phyloP scores from a whole-genome alignment of 1,139 yeast species.

The Pneumocystis murina region DNA sequence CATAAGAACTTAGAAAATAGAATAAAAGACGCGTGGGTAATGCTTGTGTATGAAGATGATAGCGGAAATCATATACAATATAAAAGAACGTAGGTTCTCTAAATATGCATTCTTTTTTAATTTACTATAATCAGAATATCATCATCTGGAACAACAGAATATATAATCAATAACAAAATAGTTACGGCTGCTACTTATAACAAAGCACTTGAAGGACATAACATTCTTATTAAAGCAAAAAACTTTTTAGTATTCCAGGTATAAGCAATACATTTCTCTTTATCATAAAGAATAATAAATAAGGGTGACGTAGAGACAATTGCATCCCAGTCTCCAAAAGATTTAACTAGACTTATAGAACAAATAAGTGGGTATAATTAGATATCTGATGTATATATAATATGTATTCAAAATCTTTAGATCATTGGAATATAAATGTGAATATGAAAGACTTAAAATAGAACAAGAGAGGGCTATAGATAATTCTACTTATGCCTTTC shows the following conservation, averaged over 20 bases:
- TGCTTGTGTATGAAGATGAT: constrained; percentile 56
- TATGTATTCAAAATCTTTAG: constrained; percentile 36
- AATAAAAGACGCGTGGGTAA: constrained; percentile 61
- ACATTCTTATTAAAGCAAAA: constrained; percentile 74
- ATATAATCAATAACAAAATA: constrained; percentile 45
- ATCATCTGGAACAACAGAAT: constrained; percentile 48
- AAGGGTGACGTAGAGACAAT: constrained; percentile 83
- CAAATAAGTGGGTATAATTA: constrained; percentile 29
- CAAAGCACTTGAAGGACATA: constrained; percentile 55
- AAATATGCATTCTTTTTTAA: neutral
- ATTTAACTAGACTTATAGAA: constrained; percentile 61
- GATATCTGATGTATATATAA: neutral
- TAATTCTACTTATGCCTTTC: constrained; percentile 47
- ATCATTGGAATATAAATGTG: constrained; percentile 48
- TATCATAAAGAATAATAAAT: neutral
- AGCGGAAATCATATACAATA: constrained; percentile 25
- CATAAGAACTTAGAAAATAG: constrained; percentile 21
- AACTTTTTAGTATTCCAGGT: constrained; percentile 80
- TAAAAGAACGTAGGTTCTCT: constrained; percentile 10
- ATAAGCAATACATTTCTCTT: neutral
- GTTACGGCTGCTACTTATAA: constrained; percentile 57
- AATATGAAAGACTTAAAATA: constrained; percentile 54
- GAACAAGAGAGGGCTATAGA: constrained; percentile 56
- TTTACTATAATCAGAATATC: constrained; percentile 26
- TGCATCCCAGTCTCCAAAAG: constrained; percentile 74